A percentile compares a stretch with the other conserved stretches of the same genome.
phyloP scores from a whole-genome alignment of 2,329 filamentous ascomycete species.

The Myriosclerotinia curreyana region DNA sequence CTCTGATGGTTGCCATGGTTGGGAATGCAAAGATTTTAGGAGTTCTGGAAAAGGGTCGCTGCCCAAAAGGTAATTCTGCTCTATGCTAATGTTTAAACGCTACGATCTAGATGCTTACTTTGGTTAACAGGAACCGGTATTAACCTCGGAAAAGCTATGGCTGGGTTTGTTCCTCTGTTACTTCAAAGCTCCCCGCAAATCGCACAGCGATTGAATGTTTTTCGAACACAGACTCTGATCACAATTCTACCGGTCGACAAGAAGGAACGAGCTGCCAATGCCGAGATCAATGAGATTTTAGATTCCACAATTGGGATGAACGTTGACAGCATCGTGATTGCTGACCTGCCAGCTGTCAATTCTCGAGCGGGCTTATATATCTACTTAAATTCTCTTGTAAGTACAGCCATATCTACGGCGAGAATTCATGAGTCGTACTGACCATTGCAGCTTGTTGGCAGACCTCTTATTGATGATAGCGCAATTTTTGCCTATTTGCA shows the following conservation, averaged over 20 bases:
- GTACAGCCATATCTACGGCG: slow-evolving; percentile 33
- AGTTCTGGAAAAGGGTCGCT: slow-evolving; percentile 50
- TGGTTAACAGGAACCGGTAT: slow-evolving; percentile 46
- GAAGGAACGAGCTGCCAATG: slow-evolving; percentile 49
- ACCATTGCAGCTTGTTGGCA: slow-evolving; percentile 66
- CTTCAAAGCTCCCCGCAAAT: slow-evolving; percentile 55
- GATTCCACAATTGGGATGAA: slow-evolving; percentile 54
- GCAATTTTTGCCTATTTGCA: slow-evolving; percentile 76
- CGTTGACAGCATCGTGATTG: slow-evolving; percentile 43
- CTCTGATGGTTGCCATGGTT: slow-evolving; percentile 59
- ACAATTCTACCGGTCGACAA: slow-evolving; percentile 54
- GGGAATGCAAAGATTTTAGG: slow-evolving; percentile 57
- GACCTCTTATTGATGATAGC: slow-evolving; percentile 79
- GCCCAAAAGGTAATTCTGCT: slow-evolving; percentile 43
- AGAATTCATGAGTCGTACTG: slow-evolving; percentile 26
- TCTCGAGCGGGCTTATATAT: slow-evolving; percentile 81
- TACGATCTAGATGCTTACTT: neutral
- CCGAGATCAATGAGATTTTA: slow-evolving; percentile 56
- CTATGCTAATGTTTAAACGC: neutral
- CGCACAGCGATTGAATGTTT: slow-evolving; percentile 51
- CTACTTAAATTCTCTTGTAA: slow-evolving; percentile 76
- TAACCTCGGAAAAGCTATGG: slow-evolving; percentile 44
- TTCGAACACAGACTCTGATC: slow-evolving; percentile 55
- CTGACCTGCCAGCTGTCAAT: slow-evolving; percentile 68
- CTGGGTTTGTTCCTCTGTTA: slow-evolving; percentile 54